phyloP scores from a whole-genome alignment of 2,329 filamentous ascomycete genomes.

The Colletotrichum sp. region DNA sequence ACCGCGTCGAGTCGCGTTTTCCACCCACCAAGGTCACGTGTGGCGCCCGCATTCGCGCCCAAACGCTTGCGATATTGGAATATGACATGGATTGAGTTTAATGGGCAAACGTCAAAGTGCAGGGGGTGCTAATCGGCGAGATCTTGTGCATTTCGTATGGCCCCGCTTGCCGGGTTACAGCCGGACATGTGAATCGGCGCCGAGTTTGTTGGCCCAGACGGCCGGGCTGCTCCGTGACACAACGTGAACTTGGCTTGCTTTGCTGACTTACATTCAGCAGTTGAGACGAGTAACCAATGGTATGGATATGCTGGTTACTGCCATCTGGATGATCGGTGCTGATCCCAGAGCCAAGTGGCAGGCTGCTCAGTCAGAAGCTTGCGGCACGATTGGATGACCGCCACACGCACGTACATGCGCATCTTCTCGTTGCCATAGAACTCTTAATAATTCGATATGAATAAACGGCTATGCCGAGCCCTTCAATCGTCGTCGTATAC shows the following conservation, averaged over 20 bases:
- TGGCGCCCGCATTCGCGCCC: not conserved
- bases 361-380: not conserved
- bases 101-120: not conserved
- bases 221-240: not conserved
- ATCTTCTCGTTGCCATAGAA: not conserved
- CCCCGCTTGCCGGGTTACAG: not conserved
- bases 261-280: not conserved
- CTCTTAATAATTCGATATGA: not conserved
- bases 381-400: not conserved
- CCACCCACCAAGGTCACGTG: not conserved
- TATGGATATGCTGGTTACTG: not conserved
- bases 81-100: not conserved
- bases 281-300: not conserved
- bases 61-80: not conserved
- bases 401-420: not conserved
- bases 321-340: not conserved
- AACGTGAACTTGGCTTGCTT: not conserved
- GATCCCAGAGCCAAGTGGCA: not conserved
- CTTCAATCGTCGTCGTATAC: conserved; percentile 10
- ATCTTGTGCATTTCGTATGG: not conserved
- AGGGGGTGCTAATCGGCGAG: not conserved
- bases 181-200: not conserved
- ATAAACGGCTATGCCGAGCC: not conserved
- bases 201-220: not conserved
- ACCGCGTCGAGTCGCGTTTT: not conserved